Base-by-base conservation (phyloP, 768 basidiomycete genomes). In the Multifurca ochricompacta region DNA sequence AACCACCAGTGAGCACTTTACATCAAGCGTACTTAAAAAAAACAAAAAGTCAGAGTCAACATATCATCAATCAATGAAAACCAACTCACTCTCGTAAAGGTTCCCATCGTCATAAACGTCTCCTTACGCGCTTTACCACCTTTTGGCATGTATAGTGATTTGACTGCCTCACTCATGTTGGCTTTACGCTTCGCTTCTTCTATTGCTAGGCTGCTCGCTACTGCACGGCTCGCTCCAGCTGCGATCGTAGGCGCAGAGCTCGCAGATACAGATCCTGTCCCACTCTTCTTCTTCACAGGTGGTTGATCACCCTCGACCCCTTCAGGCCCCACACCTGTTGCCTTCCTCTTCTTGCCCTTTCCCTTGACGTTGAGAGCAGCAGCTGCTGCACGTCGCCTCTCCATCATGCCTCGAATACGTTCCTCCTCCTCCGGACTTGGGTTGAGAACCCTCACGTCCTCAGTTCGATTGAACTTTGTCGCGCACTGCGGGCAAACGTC, bases 51-150 rank as follows among this genome's bases (percentile, higher is more conserved):
- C 36, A n/a, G 36, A 60, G 18, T 14, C 2, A 19, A 19, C n/a
- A n/a, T n/a, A n/a, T n/a, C n/a, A 27, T 10, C n/a, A n/a, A 31
- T 42, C 19, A 36, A 59, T 2, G 5, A 2, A 13, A 19, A 13
- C 18, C 1, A 3, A 74, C 91, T 69, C 65, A 92, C 91, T 71
- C 92, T 79, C 8, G 87, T 94, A 62, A 94, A 96, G 11, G 92
- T 95, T 16, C 84, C 82, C 78, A 85, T 87, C 1, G 91, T 94
- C 78, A 91, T 91, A 62, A 92, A 94, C 6, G 89, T 92, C 70
- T 87, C 87, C 65, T 91, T 90, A 65, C 73, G 75, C 59, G 73
- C 72, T 47, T 76, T 70, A 14, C 73, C 76, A 19, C 80, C 77
- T 53, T 81, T 80, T 10, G 72, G 67, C 37, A 70, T 76, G 66